Conservation (phyloP, 495 filamentous ascomycete genomes). For the Xylaria flabelliformis region DNA sequence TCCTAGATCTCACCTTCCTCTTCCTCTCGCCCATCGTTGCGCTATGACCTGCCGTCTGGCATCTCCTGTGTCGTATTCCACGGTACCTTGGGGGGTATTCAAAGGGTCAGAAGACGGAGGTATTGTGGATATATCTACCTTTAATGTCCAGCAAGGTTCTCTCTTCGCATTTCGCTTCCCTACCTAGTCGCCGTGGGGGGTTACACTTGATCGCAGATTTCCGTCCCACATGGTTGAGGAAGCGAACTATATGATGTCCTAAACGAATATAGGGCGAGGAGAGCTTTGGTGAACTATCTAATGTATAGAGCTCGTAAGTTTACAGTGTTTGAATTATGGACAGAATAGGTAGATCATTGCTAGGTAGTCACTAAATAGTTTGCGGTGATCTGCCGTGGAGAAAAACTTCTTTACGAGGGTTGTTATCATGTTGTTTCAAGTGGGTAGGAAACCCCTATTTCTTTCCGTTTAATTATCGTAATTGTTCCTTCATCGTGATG, state of each 20-base stretch:
- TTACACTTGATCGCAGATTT: background rate
- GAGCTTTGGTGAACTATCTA: background rate
- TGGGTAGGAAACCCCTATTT: background rate
- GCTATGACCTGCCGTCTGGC: background rate
- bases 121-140: constrained; percentile 1
- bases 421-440: background rate
- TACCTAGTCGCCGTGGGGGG: background rate
- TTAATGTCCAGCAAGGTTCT: background rate
- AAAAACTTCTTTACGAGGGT: background rate
- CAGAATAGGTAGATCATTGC: background rate
- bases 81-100: background rate
- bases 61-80: background rate
- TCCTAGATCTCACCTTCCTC: background rate
- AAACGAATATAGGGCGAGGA: background rate
- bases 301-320: background rate
- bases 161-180: background rate
- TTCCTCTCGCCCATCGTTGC: background rate
- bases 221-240: background rate
- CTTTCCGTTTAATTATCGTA: background rate
- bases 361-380: too few relatives aligned
- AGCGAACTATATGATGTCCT: background rate
- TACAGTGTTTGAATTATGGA: background rate
- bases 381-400: background rate
- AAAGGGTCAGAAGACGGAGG: background rate
- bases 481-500: background rate